These are phyloP conservation scores for Carex littledalei DNA, from an alignment of 176 grass and related monocot genomes.

Conservation along the genomic window DNA sequence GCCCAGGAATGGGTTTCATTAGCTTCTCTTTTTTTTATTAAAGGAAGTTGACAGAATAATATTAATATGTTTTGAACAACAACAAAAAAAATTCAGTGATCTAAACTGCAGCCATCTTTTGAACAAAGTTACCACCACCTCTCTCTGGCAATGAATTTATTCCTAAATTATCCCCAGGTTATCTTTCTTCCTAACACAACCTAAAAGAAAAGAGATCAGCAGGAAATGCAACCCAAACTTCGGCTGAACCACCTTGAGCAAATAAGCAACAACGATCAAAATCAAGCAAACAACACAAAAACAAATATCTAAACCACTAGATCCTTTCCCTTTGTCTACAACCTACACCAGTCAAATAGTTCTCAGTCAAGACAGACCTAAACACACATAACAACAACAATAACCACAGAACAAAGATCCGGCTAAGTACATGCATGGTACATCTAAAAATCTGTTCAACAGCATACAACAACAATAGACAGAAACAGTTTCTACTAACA, in stretches of 20 bases:
- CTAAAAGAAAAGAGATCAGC: not conserved
- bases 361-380: not conserved
- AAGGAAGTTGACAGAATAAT: too few relatives aligned
- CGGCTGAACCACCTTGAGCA: not conserved
- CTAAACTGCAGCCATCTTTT: not conserved
- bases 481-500: not conserved
- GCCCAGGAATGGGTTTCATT: not conserved
- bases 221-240: not conserved
- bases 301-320: not conserved
- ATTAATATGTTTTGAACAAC: not conserved
- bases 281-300: not conserved
- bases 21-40: not conserved
- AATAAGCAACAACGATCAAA: not conserved
- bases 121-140: not conserved
- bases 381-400: not conserved
- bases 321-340: conserved; percentile 13
- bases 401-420: not conserved
- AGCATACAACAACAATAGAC: not conserved
- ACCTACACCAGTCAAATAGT: conserved; percentile 1
- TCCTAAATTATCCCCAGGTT: not conserved
- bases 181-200: not conserved
- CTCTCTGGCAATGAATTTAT: not conserved
- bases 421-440: not conserved
- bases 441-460: not conserved
- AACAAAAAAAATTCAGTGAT: not conserved